These are phyloP conservation scores for Schwanniomyces yamadae DNA, from an alignment of 805 yeast species.

Conservation along the genomic window DNA sequence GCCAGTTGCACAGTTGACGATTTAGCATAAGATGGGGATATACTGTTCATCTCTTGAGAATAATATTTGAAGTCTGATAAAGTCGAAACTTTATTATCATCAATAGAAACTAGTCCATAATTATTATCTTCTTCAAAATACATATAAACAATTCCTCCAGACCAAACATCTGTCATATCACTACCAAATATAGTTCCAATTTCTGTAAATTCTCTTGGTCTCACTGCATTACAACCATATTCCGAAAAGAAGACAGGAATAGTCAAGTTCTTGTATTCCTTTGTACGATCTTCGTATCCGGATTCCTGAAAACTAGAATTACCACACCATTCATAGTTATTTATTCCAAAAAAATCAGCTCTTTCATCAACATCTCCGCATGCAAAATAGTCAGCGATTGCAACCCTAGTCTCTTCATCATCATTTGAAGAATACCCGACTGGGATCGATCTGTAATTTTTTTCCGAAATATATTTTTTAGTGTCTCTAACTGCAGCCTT, in stretches of 20 bases:
- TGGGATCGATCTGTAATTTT: constrained; percentile 76
- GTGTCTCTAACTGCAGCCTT: constrained; percentile 94
- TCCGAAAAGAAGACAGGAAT: constrained; percentile 85
- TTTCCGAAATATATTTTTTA: constrained; percentile 66
- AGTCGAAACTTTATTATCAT: constrained; percentile 52
- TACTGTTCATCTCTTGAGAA: constrained; percentile 32
- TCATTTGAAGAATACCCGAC: constrained; percentile 94
- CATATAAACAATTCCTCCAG: constrained; percentile 93
- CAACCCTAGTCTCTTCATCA: constrained; percentile 75
- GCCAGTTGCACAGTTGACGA: constrained; percentile 38
- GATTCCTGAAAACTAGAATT: constrained; percentile 54
- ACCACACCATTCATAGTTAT: constrained; percentile 91
- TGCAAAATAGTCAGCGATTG: constrained; percentile 78
- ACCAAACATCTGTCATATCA: constrained; percentile 87
- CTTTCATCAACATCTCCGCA: constrained; percentile 71
- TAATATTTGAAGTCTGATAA: constrained; percentile 54
- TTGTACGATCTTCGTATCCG: constrained; percentile 70
- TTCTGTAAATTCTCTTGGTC: constrained; percentile 78
- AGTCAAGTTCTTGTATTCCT: constrained; percentile 69
- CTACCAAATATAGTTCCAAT: constrained; percentile 63
- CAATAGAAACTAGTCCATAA: constrained; percentile 72
- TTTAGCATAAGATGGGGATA: constrained; percentile 36
- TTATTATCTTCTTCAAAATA: constrained; percentile 81
- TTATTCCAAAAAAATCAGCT: constrained; percentile 79
- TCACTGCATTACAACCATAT: constrained; percentile 76